Conservation (phyloP, 768 basidiomycete species). For the Cystobasidium onofrii region DNA sequence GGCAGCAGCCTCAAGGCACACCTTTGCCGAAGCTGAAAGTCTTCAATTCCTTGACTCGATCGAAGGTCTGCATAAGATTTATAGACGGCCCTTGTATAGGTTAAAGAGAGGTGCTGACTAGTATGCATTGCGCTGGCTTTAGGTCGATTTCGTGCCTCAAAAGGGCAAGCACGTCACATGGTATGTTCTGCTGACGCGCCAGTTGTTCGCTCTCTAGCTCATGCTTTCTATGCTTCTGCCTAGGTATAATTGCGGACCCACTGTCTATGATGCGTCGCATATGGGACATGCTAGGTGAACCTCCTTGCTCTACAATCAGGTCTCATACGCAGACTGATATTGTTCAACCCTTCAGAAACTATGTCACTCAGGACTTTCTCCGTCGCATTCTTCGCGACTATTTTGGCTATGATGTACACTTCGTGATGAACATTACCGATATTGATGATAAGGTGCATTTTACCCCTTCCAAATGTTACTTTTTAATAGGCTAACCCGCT, state of each 20-base stretch:
- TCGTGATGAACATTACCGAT: constrained; percentile 98
- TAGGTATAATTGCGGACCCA: constrained; percentile 89
- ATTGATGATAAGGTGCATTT: constrained; percentile 88
- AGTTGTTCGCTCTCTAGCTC: constrained; percentile 46
- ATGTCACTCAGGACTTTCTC: constrained; percentile 87
- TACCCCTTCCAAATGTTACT: background rate
- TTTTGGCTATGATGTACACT: constrained; percentile 94
- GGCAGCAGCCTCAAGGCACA: constrained; percentile 20
- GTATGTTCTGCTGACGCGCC: constrained; percentile 36
- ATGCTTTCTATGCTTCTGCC: constrained; percentile 68
- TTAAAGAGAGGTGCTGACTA: background rate
- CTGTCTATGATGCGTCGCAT: constrained; percentile 95
- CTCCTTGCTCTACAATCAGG: background rate
- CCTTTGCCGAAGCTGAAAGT: constrained; percentile 60
- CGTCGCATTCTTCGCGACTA: constrained; percentile 86
- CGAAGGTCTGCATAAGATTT: constrained; percentile 57
- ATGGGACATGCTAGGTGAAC: constrained; percentile 93
- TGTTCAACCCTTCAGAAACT: constrained; percentile 68
- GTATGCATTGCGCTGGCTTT: constrained; percentile 8
- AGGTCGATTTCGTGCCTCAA: constrained; percentile 68
- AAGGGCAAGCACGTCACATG: constrained; percentile 43
- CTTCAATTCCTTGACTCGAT: constrained; percentile 84
- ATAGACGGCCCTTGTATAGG: background rate
- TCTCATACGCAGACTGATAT: background rate
- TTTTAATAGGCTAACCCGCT: too few relatives aligned